phyloP scores from a whole-genome alignment of 177 flowering plant genomes.

The Vitis hybrid region DNA sequence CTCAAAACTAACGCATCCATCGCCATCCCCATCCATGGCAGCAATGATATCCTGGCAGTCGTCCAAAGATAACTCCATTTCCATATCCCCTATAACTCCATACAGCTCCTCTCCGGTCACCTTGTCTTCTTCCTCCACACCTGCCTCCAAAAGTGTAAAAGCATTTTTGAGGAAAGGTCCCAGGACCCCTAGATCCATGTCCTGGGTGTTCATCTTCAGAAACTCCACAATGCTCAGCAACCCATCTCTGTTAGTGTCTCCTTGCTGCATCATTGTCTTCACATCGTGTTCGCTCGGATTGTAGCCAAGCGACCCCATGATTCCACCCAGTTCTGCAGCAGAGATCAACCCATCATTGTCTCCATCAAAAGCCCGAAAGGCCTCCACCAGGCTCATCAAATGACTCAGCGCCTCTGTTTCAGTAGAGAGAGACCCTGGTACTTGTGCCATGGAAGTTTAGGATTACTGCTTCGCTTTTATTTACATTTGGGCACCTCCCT shows the following conservation, averaged over 20 bases:
- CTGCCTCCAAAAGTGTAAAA: constrained; percentile 19
- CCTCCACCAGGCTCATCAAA: constrained; percentile 35
- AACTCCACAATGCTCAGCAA: constrained; percentile 48
- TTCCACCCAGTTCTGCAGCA: constrained; percentile 45
- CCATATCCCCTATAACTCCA: constrained; percentile 20
- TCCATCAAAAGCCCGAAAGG: constrained; percentile 55
- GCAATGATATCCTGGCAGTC: constrained; percentile 38
- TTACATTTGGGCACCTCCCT: neutral
- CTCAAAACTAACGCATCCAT: constrained; percentile 40
- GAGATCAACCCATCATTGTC: constrained; percentile 50
- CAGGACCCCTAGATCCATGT: constrained; percentile 37
- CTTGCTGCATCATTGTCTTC: constrained; percentile 43
- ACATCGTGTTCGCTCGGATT: constrained; percentile 38
- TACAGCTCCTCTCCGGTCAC: constrained; percentile 43
- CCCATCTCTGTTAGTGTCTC: constrained; percentile 43
- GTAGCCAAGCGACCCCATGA: constrained; percentile 50
- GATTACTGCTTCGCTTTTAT: neutral
- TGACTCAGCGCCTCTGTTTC: constrained; percentile 45
- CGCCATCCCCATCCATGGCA: constrained; percentile 50
- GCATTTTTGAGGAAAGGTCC: constrained; percentile 22
- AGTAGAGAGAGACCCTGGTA: constrained; percentile 21
- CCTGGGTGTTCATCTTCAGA: constrained; percentile 48
- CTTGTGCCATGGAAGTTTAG: constrained; percentile 38
- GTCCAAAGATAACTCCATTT: constrained; percentile 26
- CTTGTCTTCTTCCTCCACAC: constrained; percentile 23